phyloP scores from a whole-genome alignment of 352 stramenopile species.

The Globisporangium ultimum region DNA sequence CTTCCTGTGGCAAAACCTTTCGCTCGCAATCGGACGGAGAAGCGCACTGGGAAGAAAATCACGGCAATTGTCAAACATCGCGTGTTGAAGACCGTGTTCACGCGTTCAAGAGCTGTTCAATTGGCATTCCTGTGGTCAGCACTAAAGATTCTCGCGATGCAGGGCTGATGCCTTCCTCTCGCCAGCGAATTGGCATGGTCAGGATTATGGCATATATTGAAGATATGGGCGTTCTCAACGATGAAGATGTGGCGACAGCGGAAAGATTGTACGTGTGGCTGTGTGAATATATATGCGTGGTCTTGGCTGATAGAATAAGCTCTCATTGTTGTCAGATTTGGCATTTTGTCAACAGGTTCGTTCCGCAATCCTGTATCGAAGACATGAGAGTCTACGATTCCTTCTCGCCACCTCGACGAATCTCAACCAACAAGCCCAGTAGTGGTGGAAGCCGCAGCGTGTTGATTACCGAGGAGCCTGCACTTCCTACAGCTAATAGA shows the following conservation, averaged over 20 bases:
- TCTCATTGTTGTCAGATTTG: not conserved
- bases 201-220: constrained; percentile 36
- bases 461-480: not conserved
- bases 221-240: constrained; percentile 24
- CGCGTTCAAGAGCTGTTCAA: constrained; percentile 47
- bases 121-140: constrained; percentile 51
- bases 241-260: constrained; percentile 1
- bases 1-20: constrained; percentile 33
- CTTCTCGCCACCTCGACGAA: not conserved
- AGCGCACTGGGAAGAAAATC: constrained; percentile 36
- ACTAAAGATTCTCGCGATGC: not conserved
- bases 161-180: not conserved
- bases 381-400: constrained; percentile 3
- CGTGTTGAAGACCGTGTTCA: not conserved
- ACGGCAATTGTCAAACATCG: constrained; percentile 4
- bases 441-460: not conserved
- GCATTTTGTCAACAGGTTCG: not conserved
- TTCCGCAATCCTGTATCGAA: not conserved
- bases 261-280: constrained; percentile 12
- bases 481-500: not conserved
- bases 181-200: constrained; percentile 22
- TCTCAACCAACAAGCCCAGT: not conserved
- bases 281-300: too few species aligned
- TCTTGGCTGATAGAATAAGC: not conserved
- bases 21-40: constrained; percentile 20